Conservation (phyloP, 1,284 basidiomycete species). For the Naganishia albida region DNA sequence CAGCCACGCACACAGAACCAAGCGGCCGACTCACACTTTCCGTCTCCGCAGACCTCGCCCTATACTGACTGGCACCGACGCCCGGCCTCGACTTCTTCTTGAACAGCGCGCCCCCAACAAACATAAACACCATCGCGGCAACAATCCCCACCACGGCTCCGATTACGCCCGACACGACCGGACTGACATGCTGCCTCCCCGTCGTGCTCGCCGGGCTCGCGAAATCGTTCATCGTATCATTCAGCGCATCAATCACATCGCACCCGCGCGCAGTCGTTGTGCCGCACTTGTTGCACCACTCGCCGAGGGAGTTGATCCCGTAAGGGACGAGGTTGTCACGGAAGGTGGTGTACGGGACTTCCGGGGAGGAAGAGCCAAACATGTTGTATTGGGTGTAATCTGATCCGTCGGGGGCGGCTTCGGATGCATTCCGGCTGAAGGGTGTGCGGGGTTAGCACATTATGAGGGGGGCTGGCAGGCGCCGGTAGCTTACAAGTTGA, state of each 20-base stretch:
- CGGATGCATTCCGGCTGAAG: slow-evolving; percentile 69
- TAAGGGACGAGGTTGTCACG: slow-evolving; percentile 66
- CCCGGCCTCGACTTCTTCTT: slow-evolving; percentile 8
- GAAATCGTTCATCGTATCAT: slow-evolving; percentile 29
- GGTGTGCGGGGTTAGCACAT: neutral
- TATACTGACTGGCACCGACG: neutral
- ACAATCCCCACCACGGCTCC: slow-evolving; percentile 36
- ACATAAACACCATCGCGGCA: slow-evolving; percentile 32
- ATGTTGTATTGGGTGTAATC: slow-evolving; percentile 42
- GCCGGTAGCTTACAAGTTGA: slow-evolving; percentile 62
- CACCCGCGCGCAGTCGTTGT: slow-evolving; percentile 34
- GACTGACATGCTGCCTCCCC: slow-evolving; percentile 36
- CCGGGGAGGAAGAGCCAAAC: slow-evolving; percentile 57
- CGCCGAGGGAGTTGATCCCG: slow-evolving; percentile 48
- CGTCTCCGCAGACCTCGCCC: slow-evolving; percentile 4
- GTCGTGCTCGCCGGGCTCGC: slow-evolving; percentile 30
- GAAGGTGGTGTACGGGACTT: slow-evolving; percentile 72
- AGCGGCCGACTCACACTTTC: slow-evolving; percentile 10
- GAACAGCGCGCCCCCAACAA: slow-evolving; percentile 22
- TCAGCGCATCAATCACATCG: slow-evolving; percentile 30
- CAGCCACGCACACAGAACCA: neutral
- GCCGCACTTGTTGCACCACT: slow-evolving; percentile 54
- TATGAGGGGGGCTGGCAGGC: too few species aligned
- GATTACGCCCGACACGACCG: slow-evolving; percentile 36
- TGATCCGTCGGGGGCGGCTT: slow-evolving; percentile 49